A percentile compares a stretch with the other conserved stretches of the same genome.
These are phyloP conservation scores for Leishmania lainsoni DNA, from an alignment of 208 protist species.

Conservation along the genomic window DNA sequence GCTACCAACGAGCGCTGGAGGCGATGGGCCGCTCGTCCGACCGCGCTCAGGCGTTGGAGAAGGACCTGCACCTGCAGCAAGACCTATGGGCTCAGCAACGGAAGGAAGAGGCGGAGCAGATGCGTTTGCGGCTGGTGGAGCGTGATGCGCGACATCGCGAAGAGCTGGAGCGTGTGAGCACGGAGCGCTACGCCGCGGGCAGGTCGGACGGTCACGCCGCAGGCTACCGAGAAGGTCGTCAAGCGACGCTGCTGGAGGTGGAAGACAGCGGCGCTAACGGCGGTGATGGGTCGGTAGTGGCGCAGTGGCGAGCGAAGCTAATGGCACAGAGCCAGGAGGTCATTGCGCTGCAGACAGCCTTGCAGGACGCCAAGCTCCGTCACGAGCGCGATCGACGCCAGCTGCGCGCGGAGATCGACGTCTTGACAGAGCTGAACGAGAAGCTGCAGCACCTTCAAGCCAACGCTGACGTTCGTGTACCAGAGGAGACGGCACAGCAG, in stretches of 20 bases:
- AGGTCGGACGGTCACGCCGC: slow-evolving; percentile 44
- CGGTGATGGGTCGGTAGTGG: slow-evolving; percentile 16
- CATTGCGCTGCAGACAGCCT: slow-evolving; percentile 35
- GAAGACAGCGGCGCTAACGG: slow-evolving; percentile 10
- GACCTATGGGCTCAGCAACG: slow-evolving; percentile 44
- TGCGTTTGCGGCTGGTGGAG: slow-evolving; percentile 62
- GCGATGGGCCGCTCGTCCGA: slow-evolving; percentile 69
- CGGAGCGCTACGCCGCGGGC: slow-evolving; percentile 51
- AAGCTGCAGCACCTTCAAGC: slow-evolving; percentile 38
- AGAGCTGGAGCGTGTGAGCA: slow-evolving; percentile 42
- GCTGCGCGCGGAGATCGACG: slow-evolving; percentile 58
- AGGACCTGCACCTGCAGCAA: slow-evolving; percentile 58
- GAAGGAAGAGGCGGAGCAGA: slow-evolving; percentile 52
- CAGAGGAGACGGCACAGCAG: slow-evolving; percentile 28
- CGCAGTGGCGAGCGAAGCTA: slow-evolving; percentile 36
- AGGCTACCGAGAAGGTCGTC: slow-evolving; percentile 27
- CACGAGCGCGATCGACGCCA: slow-evolving; percentile 52
- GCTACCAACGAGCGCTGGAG: slow-evolving; percentile 77
- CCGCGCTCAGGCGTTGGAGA: slow-evolving; percentile 49
- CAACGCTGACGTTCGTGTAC: slow-evolving; percentile 22
- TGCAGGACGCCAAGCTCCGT: slow-evolving; percentile 42
- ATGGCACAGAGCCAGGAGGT: slow-evolving; percentile 46
- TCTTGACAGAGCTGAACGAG: slow-evolving; percentile 43
- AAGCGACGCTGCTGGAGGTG: slow-evolving; percentile 21
- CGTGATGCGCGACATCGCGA: slow-evolving; percentile 45